Evolutionary conservation across 768 basidiomycete species (phyloP).

Genomic region (Tulasnella sp.): DNA sequence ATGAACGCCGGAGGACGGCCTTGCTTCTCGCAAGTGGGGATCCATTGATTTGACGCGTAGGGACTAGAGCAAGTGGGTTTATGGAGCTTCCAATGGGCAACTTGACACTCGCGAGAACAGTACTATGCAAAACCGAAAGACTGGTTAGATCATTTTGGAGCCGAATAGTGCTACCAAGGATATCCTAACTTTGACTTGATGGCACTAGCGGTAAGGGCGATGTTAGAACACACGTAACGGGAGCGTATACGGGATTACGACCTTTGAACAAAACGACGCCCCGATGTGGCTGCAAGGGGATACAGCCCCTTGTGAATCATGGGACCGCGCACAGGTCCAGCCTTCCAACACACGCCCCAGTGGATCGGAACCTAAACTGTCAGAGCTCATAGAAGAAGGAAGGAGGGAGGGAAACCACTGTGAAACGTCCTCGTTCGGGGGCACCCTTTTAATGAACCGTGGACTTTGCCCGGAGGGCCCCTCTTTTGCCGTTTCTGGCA

Average conservation of each 20-base stretch:
- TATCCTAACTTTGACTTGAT: not conserved
- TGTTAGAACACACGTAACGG: not conserved
- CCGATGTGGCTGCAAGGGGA: not conserved
- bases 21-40: not conserved
- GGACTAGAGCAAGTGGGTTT: conserved; percentile 33
- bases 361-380: not conserved
- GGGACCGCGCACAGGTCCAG: not conserved
- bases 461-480: not conserved
- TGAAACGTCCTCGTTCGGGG: not conserved
- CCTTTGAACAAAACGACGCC: not conserved
- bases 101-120: conserved; percentile 34
- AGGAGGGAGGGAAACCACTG: not conserved
- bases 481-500: no score
- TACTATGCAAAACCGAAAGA: not conserved
- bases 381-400: not conserved
- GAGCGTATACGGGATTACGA: not conserved
- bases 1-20: not conserved
- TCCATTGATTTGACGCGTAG: not conserved
- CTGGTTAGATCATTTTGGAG: not conserved
- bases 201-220: not conserved
- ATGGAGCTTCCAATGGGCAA: conserved; percentile 36
- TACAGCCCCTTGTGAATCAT: not conserved
- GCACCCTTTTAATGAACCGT: not conserved
- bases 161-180: not conserved
- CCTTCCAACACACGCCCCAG: not conserved